Base-by-base conservation (phyloP, 202 grass and related monocot species). In the Panicum virgatum region DNA sequence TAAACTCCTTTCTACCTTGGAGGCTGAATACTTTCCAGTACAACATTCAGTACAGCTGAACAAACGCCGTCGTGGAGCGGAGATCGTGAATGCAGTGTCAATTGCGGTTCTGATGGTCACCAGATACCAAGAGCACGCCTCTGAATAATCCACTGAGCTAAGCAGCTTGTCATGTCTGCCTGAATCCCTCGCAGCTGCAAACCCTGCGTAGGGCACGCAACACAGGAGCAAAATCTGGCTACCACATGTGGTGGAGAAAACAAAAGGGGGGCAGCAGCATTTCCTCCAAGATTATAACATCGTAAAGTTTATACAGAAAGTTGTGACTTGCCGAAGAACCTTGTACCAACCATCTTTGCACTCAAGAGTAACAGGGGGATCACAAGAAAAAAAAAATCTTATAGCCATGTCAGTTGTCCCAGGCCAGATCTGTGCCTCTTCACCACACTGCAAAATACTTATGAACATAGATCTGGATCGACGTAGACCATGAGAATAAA, bases 61-160 rank as follows among this genome's bases (percentile, higher is more conserved):
- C 43, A 25, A 11, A 9, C 11, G n/a, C n/a, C n/a, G n/a, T n/a
- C n/a, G n/a, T n/a, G n/a, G n/a, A n/a, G n/a, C n/a, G 9, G 16
- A 18, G 14, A 36, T 2, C 72, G 12, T 45, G 29, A 38, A 30
- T 1, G 26, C 32, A 4, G 32, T 27, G 12, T 15, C 30, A 1
- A 15, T 22, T 22, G 40, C 42, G 22, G 43, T 10, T 48, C 74
- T 77, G 57, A 46, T 48, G 25, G 27, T 12, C 11, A n/a, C 9
- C 59, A 9, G 27, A 36, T 63, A 37, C 61, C 43, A 23, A 36
- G 57, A 62, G 57, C 58, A 76, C 74, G 57, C 74, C 40, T 59
- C 57, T 77, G 57, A 0, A 32, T 50, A 71, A 46, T 47, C 57
- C 74, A 77, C 74, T 62, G 39, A 44, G 16, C 74, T 77, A 47